These are phyloP conservation scores for Carex myosuroides DNA, from an alignment of 176 grass and related monocot genomes.

Conservation along the genomic window DNA sequence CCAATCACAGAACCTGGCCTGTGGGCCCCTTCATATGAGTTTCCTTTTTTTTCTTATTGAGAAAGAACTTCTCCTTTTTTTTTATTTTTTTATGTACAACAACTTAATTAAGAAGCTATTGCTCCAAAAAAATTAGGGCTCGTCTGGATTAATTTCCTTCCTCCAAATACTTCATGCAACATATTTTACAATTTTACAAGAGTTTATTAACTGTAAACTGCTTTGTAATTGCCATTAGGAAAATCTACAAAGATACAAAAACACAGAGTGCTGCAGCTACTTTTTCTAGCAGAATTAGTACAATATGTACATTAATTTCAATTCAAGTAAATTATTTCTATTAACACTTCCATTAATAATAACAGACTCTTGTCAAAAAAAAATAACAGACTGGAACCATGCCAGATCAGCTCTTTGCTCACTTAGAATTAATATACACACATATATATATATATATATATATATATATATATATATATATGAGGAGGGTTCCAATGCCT, in stretches of 20 bases:
- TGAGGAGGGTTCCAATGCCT: no score
- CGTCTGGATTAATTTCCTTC: not conserved
- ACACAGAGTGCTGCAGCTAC: not conserved
- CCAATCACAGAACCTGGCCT: not conserved
- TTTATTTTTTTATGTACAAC: not conserved
- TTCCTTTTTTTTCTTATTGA: not conserved
- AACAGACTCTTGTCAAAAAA: not conserved
- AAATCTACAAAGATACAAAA: not conserved
- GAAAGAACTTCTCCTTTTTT: not conserved
- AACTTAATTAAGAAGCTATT: not conserved
- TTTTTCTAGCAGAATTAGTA: not conserved
- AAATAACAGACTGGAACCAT: not conserved
- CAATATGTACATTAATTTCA: not conserved
- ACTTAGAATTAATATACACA: slow-evolving; percentile 7
- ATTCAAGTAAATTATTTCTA: slow-evolving; percentile 10
- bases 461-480: no score
- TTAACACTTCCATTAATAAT: not conserved
- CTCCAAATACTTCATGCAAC: not conserved
- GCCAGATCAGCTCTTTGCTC: not conserved
- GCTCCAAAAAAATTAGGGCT: not conserved
- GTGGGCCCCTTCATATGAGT: not conserved
- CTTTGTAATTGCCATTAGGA: not conserved
- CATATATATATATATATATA: no score
- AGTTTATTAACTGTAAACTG: not conserved
- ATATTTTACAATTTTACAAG: not conserved